Conservation (phyloP, 371 early-diverging fungal genomes). For the Mucor ambiguus region DNA sequence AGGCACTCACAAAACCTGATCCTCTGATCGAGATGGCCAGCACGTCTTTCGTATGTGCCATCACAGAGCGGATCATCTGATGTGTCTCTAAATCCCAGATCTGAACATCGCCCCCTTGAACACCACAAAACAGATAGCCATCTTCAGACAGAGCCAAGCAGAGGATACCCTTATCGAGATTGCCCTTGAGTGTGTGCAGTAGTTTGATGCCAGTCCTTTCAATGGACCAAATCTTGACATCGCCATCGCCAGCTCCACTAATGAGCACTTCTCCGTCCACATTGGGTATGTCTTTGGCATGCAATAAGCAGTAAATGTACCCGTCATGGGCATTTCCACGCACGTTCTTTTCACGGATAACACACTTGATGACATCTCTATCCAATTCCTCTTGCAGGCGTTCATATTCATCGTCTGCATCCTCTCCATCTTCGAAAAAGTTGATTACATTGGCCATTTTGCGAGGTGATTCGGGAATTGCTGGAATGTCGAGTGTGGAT, state of each 20-base stretch:
- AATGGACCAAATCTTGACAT: slow-evolving; percentile 75
- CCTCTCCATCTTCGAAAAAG: slow-evolving; percentile 27
- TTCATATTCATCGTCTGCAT: slow-evolving; percentile 21
- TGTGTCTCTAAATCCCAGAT: slow-evolving; percentile 82
- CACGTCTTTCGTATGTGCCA: slow-evolving; percentile 74
- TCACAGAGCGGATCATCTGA: slow-evolving; percentile 70
- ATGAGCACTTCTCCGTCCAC: slow-evolving; percentile 75
- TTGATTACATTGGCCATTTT: slow-evolving; percentile 31
- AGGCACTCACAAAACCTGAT: slow-evolving; percentile 67
- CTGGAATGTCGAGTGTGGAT: slow-evolving; percentile 35
- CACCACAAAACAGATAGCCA: slow-evolving; percentile 75
- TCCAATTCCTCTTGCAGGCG: slow-evolving; percentile 29
- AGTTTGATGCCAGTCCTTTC: slow-evolving; percentile 41
- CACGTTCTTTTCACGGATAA: slow-evolving; percentile 59
- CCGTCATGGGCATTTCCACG: slow-evolving; percentile 72
- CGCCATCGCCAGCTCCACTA: slow-evolving; percentile 85
- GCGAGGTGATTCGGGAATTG: slow-evolving; percentile 42
- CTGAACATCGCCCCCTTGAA: slow-evolving; percentile 77
- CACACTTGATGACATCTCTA: slow-evolving; percentile 51
- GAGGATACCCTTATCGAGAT: slow-evolving; percentile 65
- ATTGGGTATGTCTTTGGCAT: slow-evolving; percentile 58
- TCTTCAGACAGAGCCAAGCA: slow-evolving; percentile 67
- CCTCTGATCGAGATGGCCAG: slow-evolving; percentile 56
- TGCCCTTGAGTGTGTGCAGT: slow-evolving; percentile 52
- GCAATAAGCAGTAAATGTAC: slow-evolving; percentile 69